Base-by-base conservation (phyloP, 2,329 filamentous ascomycete genomes). In the Colletotrichum siamense region DNA sequence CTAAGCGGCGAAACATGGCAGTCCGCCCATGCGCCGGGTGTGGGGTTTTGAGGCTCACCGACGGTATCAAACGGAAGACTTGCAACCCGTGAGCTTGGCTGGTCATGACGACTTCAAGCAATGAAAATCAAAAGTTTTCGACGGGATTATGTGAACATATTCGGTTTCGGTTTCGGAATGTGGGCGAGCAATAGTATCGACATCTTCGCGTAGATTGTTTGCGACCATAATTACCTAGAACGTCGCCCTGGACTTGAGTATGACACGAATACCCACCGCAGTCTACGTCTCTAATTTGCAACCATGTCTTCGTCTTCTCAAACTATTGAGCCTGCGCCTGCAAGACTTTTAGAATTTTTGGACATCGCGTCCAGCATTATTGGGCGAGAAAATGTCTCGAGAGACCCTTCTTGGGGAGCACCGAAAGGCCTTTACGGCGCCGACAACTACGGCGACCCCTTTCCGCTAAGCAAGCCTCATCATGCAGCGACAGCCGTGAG, bases 281-380 rank as follows among this genome's bases (percentile, higher is more conserved):
- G n/a, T 52, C 44, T 22, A 13, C 10, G 7, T 13, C 10, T 13
- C 1, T 22, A 0, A 22, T 3, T 22, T 34, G 4, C 28, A 62
- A n/a, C 18, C 4, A 62, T 62, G 28, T 34, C 59, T 62, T 34
- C 28, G 59, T 32, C 16, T 34, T 32, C 18, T 9, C 2, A 32
- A 5, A 6, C 0, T 13, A 5, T 13, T n/a, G 10, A n/a, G 10
- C 1, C 28, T 62, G 0, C 18, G 2, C 18, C 6, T n/a, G 18
- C 28, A 12, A 22, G 26, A 2, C 59, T 62, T 22, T 34, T 15
- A 3, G 26, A 57, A 3, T 57, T 57, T 18, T 30, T 36, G 12
- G 28, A 22, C 8, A 28, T 34, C 24, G 44, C 44, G 9, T 26
- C 18, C 12, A 57, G 6, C 26, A 68, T 68, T 1, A 8, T 68